A percentile compares a stretch with the other conserved stretches of the same genome.
Conservation (phyloP, 2,329 filamentous ascomycete species). For the Calonectria henricotiae region DNA sequence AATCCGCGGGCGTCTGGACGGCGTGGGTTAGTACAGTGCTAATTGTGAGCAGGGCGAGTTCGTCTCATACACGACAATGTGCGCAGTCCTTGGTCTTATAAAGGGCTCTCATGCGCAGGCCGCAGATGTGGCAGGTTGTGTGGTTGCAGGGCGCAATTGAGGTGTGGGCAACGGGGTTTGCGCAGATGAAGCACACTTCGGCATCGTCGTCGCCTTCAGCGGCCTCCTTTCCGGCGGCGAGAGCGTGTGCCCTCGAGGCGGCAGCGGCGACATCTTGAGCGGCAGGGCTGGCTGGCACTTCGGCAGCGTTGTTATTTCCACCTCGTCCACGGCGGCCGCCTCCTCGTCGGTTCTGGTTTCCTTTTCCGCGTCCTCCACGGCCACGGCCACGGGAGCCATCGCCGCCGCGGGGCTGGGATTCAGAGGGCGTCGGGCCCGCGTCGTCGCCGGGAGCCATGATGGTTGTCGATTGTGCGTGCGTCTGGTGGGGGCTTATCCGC, state of each 20-base stretch:
- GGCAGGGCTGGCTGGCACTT: conserved; percentile 51
- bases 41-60: not conserved
- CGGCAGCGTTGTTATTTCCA: conserved; percentile 46
- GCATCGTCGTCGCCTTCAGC: conserved; percentile 68
- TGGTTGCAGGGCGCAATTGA: conserved; percentile 96
- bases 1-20: conserved; percentile 77
- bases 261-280: conserved; percentile 55
- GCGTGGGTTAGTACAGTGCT: conserved; percentile 43
- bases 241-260: conserved; percentile 59
- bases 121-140: conserved; percentile 96
- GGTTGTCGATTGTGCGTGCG: conserved; percentile 10
- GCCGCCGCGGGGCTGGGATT: conserved; percentile 43
- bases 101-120: conserved; percentile 89
- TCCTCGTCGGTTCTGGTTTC: conserved; percentile 59
- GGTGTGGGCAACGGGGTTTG: conserved; percentile 89
- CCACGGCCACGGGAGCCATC: conserved; percentile 59
- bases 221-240: conserved; percentile 49
- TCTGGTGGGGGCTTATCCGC: not conserved
- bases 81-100: conserved; percentile 98
- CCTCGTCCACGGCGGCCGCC: conserved; percentile 56
- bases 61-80: conserved; percentile 85
- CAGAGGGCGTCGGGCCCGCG: conserved; percentile 39
- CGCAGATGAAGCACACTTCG: conserved; percentile 98
- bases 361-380: conserved; percentile 61
- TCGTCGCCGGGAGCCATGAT: conserved; percentile 47